Conservation (phyloP, 202 grass and related monocot genomes). For the Brachypodium distachyon region DNA sequence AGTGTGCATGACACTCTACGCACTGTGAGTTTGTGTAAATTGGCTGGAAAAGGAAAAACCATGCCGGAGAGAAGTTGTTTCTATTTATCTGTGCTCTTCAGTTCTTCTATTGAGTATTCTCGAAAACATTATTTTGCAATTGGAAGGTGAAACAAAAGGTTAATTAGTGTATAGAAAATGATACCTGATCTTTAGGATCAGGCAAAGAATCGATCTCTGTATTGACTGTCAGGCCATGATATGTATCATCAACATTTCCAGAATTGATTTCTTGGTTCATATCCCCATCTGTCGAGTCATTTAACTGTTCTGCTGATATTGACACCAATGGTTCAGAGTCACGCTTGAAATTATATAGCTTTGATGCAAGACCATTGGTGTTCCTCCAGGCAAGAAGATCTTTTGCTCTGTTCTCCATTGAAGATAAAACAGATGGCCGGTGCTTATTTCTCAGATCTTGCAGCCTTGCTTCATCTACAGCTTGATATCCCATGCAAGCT, state of each 20-base stretch:
- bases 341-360: slow-evolving; percentile 90
- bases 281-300: slow-evolving; percentile 31
- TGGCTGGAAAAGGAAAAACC: neutral
- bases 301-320: slow-evolving; percentile 48
- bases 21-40: neutral
- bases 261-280: slow-evolving; percentile 49
- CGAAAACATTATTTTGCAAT: neutral
- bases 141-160: neutral
- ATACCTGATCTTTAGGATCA: slow-evolving; percentile 93
- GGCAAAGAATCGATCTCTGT: slow-evolving; percentile 70
- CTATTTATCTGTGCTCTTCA: neutral
- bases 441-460: slow-evolving; percentile 82
- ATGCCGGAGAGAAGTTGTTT: neutral
- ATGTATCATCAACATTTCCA: slow-evolving; percentile 44
- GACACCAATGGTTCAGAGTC: slow-evolving; percentile 75
- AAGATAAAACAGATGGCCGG: slow-evolving; percentile 75
- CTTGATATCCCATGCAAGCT: slow-evolving; percentile 98
- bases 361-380: slow-evolving; percentile 78
- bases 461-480: slow-evolving; percentile 68
- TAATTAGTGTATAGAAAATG: slow-evolving; percentile 9
- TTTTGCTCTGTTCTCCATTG: slow-evolving; percentile 89
- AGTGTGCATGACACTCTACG: neutral
- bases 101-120: neutral
- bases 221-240: slow-evolving; percentile 54
- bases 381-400: slow-evolving; percentile 61